Conservation (phyloP, 139 green algal species). For the Nannochloris sp. region DNA sequence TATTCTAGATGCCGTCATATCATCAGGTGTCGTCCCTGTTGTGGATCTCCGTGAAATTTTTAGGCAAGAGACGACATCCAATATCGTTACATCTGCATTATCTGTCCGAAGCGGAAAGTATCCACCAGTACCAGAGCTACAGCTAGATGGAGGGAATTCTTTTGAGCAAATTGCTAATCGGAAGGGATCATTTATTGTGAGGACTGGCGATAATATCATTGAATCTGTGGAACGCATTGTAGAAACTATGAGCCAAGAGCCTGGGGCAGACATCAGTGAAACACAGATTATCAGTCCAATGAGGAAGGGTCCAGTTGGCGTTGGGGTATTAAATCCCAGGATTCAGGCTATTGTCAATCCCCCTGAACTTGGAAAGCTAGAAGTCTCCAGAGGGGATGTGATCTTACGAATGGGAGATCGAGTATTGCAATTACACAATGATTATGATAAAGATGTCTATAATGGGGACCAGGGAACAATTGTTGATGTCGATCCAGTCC, state of each 20-base stretch:
- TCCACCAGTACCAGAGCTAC: background rate
- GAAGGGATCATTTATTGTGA: background rate
- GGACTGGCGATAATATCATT: background rate
- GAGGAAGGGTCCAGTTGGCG: constrained; percentile 31
- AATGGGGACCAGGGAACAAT: constrained; percentile 73
- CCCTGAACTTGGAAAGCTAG: constrained; percentile 6
- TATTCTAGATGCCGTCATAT: constrained; percentile 44
- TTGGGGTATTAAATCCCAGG: constrained; percentile 36
- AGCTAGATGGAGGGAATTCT: background rate
- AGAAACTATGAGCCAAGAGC: background rate
- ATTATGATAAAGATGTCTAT: constrained; percentile 67
- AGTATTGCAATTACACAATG: constrained; percentile 66
- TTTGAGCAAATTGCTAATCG: background rate
- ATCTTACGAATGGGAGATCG: constrained; percentile 48
- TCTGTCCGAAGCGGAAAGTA: constrained; percentile 43
- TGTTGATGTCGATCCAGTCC: constrained; percentile 15
- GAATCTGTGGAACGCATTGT: background rate
- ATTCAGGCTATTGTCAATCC: constrained; percentile 69
- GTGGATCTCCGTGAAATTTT: constrained; percentile 67
- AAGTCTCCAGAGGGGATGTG: constrained; percentile 9
- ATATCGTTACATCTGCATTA: constrained; percentile 60
- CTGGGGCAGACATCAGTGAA: background rate
- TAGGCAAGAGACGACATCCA: constrained; percentile 35
- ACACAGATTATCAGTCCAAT: constrained; percentile 66
- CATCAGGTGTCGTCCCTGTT: constrained; percentile 36